Conservation (phyloP, 306 rosid genomes). For the Bauhinia variegata region DNA sequence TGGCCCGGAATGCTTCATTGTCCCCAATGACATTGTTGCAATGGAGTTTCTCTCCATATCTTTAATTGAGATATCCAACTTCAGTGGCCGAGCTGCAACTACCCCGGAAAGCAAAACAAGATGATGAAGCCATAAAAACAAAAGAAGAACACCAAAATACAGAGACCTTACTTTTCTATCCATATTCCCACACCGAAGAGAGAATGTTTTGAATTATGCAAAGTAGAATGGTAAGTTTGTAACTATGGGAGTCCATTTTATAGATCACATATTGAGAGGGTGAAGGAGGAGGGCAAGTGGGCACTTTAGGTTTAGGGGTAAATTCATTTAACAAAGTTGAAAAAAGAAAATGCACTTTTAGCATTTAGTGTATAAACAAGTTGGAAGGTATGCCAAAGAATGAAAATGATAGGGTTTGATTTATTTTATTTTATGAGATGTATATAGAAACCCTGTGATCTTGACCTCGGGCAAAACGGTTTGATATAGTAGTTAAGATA, state of each 20-base stretch:
- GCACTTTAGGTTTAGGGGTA: not conserved
- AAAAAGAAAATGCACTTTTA: not conserved
- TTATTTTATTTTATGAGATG: too few species aligned
- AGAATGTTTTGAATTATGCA: conserved; percentile 18
- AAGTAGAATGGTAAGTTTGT: conserved; percentile 3
- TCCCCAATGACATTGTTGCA: conserved; percentile 29
- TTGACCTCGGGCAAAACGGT: not conserved
- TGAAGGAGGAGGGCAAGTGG: not conserved
- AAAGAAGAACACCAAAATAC: conserved; percentile 13
- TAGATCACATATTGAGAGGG: not conserved
- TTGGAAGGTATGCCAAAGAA: conserved; percentile 14
- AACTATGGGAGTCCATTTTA: conserved; percentile 21
- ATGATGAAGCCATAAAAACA: conserved; percentile 32
- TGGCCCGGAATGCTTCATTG: conserved; percentile 55
- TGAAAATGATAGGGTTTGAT: conserved; percentile 28
- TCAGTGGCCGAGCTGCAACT: conserved; percentile 33
- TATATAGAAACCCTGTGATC: not conserved
- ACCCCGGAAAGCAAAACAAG: not conserved
- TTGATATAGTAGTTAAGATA: not conserved
- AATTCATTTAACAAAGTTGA: conserved; percentile 27
- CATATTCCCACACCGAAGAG: conserved; percentile 22
- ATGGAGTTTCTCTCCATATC: not conserved
- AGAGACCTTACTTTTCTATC: conserved; percentile 18
- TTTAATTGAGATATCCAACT: not conserved
- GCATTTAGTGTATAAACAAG: not conserved